Percentiles rank a stretch among this genome's conserved stretches.
phyloP scores from a whole-genome alignment of 495 filamentous ascomycete species.

The Penicillium ucsense region DNA sequence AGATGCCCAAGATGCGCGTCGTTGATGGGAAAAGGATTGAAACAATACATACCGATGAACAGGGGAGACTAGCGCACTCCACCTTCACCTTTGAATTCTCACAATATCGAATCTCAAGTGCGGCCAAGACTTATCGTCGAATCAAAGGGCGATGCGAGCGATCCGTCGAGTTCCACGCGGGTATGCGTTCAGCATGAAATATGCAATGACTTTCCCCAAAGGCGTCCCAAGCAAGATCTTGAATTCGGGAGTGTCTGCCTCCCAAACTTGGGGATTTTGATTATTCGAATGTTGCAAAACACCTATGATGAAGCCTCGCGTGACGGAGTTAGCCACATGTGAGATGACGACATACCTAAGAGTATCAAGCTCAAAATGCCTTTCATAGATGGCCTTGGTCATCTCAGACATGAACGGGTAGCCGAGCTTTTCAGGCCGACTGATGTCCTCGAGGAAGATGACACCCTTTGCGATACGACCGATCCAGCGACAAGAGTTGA shows the following conservation, averaged over 20 bases:
- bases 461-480: neutral
- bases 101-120: constrained; percentile 3
- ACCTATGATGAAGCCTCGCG: neutral
- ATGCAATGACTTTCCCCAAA: constrained; percentile 1
- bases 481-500: neutral
- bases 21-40: neutral
- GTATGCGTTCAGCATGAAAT: neutral
- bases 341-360: neutral
- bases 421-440: neutral
- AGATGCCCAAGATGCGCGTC: too few relatives aligned
- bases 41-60: neutral
- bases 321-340: neutral
- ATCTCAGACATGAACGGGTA: neutral
- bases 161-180: constrained; percentile 2
- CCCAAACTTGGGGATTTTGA: neutral
- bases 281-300: neutral
- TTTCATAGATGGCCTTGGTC: neutral
- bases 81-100: neutral
- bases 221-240: neutral
- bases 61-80: too few relatives aligned
- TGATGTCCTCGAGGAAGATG: neutral
- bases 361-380: neutral
- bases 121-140: neutral
- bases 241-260: neutral
- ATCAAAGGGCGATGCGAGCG: neutral